These are phyloP conservation scores for Termitomyces sp. DNA, from an alignment of 1,284 basidiomycete genomes.

Conservation along the genomic window DNA sequence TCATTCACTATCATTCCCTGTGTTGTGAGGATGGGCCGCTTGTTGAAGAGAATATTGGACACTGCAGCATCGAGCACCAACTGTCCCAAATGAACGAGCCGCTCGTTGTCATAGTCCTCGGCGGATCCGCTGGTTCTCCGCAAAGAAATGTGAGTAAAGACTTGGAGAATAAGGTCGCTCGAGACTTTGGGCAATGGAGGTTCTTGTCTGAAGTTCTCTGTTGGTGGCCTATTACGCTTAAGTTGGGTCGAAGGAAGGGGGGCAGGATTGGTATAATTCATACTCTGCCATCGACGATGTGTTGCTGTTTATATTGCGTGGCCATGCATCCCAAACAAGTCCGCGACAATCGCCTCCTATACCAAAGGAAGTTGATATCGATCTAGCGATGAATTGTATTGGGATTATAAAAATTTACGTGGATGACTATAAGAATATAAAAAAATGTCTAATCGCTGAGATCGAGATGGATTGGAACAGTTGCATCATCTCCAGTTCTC, in stretches of 20 bases:
- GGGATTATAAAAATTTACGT: neutral
- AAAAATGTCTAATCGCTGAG: slow-evolving; percentile 1
- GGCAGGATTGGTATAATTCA: slow-evolving; percentile 13
- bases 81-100: slow-evolving; percentile 51
- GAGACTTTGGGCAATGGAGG: slow-evolving; percentile 33
- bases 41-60: slow-evolving; percentile 47
- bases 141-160: slow-evolving; percentile 65
- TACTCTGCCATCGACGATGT: slow-evolving; percentile 12
- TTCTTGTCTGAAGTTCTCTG: slow-evolving; percentile 3
- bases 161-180: slow-evolving; percentile 55
- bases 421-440: neutral
- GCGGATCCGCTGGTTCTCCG: slow-evolving; percentile 36
- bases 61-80: slow-evolving; percentile 47
- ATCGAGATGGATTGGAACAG: slow-evolving; percentile 5
- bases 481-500: slow-evolving; percentile 1
- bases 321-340: neutral
- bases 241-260: slow-evolving; percentile 16
- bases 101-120: slow-evolving; percentile 53
- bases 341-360: neutral
- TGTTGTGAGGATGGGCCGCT: slow-evolving; percentile 48
- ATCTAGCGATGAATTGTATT: neutral
- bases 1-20: slow-evolving; percentile 46
- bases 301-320: slow-evolving; percentile 12
- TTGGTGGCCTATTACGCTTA: slow-evolving; percentile 26
- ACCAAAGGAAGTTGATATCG: no score